Percentiles rank a stretch among this genome's conserved stretches.
Conservation (phyloP, 352 stramenopile species). For the Phytopythium chamaehyphon region DNA sequence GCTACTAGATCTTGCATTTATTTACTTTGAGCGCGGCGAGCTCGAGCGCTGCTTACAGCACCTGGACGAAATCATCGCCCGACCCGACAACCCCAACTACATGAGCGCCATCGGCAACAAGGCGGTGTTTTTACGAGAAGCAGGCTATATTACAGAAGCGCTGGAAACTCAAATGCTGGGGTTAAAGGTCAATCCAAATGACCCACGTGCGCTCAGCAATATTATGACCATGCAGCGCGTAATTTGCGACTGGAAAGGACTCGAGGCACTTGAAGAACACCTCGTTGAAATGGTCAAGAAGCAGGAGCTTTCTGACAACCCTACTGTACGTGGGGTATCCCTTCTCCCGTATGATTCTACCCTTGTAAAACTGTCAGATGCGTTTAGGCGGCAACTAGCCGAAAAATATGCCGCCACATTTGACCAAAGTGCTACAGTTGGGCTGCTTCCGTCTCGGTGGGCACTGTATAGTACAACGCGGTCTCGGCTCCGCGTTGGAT, state of each 20-base stretch:
- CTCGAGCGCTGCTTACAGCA: conserved; percentile 34
- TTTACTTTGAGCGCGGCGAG: conserved; percentile 46
- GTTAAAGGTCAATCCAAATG: conserved; percentile 23
- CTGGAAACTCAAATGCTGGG: conserved; percentile 39
- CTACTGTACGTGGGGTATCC: conserved; percentile 1
- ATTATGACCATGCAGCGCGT: conserved; percentile 43
- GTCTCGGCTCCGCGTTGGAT: conserved; percentile 63
- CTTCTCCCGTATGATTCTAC: conserved; percentile 75
- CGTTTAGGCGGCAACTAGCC: conserved; percentile 43
- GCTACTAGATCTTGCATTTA: conserved; percentile 48
- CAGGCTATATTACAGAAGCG: conserved; percentile 27
- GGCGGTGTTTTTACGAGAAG: conserved; percentile 59
- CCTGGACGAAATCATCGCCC: conserved; percentile 34
- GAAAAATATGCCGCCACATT: conserved; percentile 17
- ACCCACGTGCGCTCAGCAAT: conserved; percentile 41
- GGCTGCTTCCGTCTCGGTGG: conserved; percentile 21
- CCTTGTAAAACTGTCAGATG: conserved; percentile 47
- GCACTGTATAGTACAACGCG: neutral
- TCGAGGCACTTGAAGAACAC: conserved; percentile 42
- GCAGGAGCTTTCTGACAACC: conserved; percentile 10
- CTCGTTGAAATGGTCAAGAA: conserved; percentile 24
- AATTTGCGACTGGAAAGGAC: conserved; percentile 55
- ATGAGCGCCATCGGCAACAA: conserved; percentile 67
- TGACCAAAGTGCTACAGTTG: conserved; percentile 35
- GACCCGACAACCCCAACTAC: conserved; percentile 7